Conservation (phyloP, 1,284 basidiomycete species). For the Microbotryum intermedium region DNA sequence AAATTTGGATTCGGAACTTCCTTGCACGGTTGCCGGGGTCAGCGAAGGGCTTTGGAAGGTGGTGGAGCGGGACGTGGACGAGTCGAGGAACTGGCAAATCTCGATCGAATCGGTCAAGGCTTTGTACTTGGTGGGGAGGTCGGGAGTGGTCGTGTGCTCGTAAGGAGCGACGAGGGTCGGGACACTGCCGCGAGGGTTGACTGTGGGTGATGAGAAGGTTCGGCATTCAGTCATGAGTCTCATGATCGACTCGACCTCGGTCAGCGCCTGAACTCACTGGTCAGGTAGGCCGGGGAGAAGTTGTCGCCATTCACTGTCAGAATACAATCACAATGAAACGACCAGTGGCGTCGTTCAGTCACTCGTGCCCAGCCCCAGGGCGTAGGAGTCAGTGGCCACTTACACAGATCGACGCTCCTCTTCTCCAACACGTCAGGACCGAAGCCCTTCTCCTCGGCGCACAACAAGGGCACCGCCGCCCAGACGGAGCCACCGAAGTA, state of each 20-base stretch:
- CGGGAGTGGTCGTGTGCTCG: slow-evolving; percentile 26
- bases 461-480: slow-evolving; percentile 40
- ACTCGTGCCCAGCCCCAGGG: too few relatives aligned
- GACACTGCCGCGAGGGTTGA: neutral
- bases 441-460: slow-evolving; percentile 43
- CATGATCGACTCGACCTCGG: too few relatives aligned
- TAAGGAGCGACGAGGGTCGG: slow-evolving; percentile 31
- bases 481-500: slow-evolving; percentile 36
- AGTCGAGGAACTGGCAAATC: slow-evolving; percentile 30
- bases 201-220: neutral
- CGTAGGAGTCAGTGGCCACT: slow-evolving; percentile 19
- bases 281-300: slow-evolving; percentile 42
- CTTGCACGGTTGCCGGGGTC: slow-evolving; percentile 29
- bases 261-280: slow-evolving; percentile 31
- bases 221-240: neutral
- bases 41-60: slow-evolving; percentile 25
- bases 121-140: slow-evolving; percentile 31
- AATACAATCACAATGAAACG: neutral
- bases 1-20: slow-evolving; percentile 15
- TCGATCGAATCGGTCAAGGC: slow-evolving; percentile 16
- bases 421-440: slow-evolving; percentile 37
- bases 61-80: slow-evolving; percentile 6
- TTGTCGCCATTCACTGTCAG: slow-evolving; percentile 43
- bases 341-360: too few relatives aligned
- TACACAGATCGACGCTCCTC: slow-evolving; percentile 39